Conservation (phyloP, 306 rosid species). For the Canavalia ensiformis region DNA sequence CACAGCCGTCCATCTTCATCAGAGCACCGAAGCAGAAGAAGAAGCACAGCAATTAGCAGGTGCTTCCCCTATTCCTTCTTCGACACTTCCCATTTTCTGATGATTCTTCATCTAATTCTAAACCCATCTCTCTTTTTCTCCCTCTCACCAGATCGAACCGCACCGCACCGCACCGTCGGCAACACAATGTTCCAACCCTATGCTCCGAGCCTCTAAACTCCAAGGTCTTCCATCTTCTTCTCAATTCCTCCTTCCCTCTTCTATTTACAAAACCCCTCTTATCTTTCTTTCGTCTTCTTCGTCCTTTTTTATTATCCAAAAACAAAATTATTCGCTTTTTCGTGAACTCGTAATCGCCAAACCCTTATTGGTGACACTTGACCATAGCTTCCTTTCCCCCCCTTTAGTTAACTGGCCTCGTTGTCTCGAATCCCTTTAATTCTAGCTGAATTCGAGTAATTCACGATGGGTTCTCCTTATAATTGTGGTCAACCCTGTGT, state of each 20-base stretch:
- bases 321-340: neutral
- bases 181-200: slow-evolving; percentile 32
- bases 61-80: neutral
- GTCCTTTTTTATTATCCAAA: neutral
- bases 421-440: slow-evolving; percentile 18
- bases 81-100: neutral
- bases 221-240: slow-evolving; percentile 30
- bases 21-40: neutral
- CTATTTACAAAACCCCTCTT: neutral
- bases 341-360: neutral
- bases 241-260: neutral
- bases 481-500: slow-evolving; percentile 46
- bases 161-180: neutral
- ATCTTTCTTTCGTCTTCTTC: too few relatives aligned
- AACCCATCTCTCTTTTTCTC: neutral
- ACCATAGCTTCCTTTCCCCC: neutral
- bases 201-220: slow-evolving; percentile 15
- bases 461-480: neutral
- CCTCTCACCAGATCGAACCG: slow-evolving; percentile 35
- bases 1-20: slow-evolving; percentile 44
- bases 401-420: neutral
- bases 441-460: slow-evolving; percentile 44
- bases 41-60: too few relatives aligned
- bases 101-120: slow-evolving; percentile 18
- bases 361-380: slow-evolving; percentile 41